These are phyloP conservation scores for Cryptococcus amylolentus DNA, from an alignment of 1,284 basidiomycete species.

Conservation along the genomic window DNA sequence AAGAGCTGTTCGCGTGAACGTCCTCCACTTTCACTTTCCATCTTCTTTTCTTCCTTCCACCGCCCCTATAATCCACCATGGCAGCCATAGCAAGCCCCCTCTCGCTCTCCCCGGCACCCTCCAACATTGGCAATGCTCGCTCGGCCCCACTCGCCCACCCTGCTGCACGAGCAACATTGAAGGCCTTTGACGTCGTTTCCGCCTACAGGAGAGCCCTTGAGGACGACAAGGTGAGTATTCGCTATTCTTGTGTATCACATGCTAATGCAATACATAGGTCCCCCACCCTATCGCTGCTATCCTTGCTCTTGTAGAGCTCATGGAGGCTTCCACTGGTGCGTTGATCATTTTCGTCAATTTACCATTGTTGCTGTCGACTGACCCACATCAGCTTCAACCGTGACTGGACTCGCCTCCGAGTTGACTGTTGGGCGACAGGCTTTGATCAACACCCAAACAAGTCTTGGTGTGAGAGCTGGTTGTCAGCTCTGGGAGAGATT, in stretches of 20 bases:
- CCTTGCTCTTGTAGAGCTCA: slow-evolving; percentile 46
- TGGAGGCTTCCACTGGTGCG: slow-evolving; percentile 48
- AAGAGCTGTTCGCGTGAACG: not conserved
- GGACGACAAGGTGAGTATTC: slow-evolving; percentile 40
- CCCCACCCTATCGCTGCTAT: slow-evolving; percentile 52
- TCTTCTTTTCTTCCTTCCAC: slow-evolving; percentile 2
- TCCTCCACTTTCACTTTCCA: slow-evolving; percentile 3
- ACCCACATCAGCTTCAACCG: slow-evolving; percentile 35
- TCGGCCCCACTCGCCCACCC: not conserved
- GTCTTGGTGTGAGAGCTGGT: slow-evolving; percentile 47
- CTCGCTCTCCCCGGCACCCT: slow-evolving; percentile 13
- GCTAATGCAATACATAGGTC: slow-evolving; percentile 16
- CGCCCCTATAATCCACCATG: not conserved
- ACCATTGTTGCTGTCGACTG: not conserved
- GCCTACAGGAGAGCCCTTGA: slow-evolving; percentile 43
- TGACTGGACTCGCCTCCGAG: slow-evolving; percentile 45
- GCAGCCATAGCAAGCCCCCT: slow-evolving; percentile 12
- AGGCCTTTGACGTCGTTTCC: slow-evolving; percentile 41
- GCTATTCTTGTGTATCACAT: not conserved
- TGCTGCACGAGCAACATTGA: slow-evolving; percentile 1
- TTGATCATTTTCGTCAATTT: not conserved
- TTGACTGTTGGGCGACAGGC: slow-evolving; percentile 35
- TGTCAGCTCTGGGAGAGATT: slow-evolving; percentile 50
- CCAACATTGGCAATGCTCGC: slow-evolving; percentile 2
- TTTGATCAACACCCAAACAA: slow-evolving; percentile 42